phyloP scores from a whole-genome alignment of 805 yeast genomes.

The Vanderwaltozyma yarrowii region DNA sequence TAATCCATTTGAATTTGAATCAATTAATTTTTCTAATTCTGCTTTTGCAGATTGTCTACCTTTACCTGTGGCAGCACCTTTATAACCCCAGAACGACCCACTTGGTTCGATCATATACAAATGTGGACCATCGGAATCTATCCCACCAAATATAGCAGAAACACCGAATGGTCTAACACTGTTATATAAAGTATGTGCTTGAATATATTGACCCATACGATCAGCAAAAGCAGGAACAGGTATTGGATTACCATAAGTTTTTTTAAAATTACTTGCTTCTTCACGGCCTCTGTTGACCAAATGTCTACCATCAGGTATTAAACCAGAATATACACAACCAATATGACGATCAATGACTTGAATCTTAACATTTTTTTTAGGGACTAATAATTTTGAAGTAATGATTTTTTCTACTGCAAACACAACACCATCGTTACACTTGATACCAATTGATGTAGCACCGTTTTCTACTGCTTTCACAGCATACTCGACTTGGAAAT shows the following conservation, averaged over 20 bases:
- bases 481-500: slow-evolving; percentile 97
- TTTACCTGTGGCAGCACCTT: slow-evolving; percentile 96
- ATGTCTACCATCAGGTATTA: slow-evolving; percentile 94
- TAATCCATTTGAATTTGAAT: slow-evolving; percentile 37
- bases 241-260: slow-evolving; percentile 64
- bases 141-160: slow-evolving; percentile 86
- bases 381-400: slow-evolving; percentile 77
- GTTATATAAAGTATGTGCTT: slow-evolving; percentile 89
- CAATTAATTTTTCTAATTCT: slow-evolving; percentile 75
- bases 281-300: slow-evolving; percentile 87
- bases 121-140: slow-evolving; percentile 83
- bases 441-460: slow-evolving; percentile 89
- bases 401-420: slow-evolving; percentile 93
- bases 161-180: slow-evolving; percentile 98
- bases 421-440: slow-evolving; percentile 89
- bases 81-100: slow-evolving; percentile 95
- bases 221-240: slow-evolving; percentile 76
- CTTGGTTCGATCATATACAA: slow-evolving; percentile 96
- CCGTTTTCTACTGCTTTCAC: slow-evolving; percentile 96
- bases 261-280: slow-evolving; percentile 73
- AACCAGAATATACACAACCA: slow-evolving; percentile 92
- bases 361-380: slow-evolving; percentile 80
- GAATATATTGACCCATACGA: slow-evolving; percentile 83
- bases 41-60: slow-evolving; percentile 98
- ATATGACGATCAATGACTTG: slow-evolving; percentile 89